A percentile compares a stretch with the other conserved stretches of the same genome.
Conservation (phyloP, 148 eudicot genomes). For the Amaranthus cruentus region DNA sequence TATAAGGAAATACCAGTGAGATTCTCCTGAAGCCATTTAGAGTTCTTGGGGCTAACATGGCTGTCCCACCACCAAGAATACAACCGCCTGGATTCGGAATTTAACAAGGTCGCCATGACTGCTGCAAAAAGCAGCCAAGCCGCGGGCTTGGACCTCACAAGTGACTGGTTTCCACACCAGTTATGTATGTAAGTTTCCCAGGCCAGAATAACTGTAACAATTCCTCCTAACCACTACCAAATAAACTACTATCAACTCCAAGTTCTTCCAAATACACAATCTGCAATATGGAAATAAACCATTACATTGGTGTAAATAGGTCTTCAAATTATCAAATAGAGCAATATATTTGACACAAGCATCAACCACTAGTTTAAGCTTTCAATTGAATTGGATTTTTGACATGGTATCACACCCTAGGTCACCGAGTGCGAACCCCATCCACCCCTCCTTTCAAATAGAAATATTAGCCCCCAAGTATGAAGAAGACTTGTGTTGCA, state of each 20-base stretch:
- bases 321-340: no score
- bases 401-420: no score
- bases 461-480: no score
- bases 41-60: constrained; percentile 67
- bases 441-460: no score
- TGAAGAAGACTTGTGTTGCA: no score
- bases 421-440: no score
- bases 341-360: no score
- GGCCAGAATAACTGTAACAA: constrained; percentile 35
- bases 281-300: constrained; percentile 15
- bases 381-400: no score
- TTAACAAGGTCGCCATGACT: constrained; percentile 41
- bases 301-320: not conserved
- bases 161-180: constrained; percentile 32
- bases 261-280: not conserved
- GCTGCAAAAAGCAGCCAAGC: constrained; percentile 35
- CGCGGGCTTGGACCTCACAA: constrained; percentile 36
- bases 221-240: constrained; percentile 8
- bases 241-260: not conserved
- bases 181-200: constrained; percentile 26
- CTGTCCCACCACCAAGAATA: constrained; percentile 90
- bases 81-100: constrained; percentile 52
- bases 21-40: constrained; percentile 74
- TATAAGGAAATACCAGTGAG: constrained; percentile 43
- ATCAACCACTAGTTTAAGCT: no score